phyloP scores from a whole-genome alignment of 2,329 filamentous ascomycete species.

The Fusarium euwallaceae region DNA sequence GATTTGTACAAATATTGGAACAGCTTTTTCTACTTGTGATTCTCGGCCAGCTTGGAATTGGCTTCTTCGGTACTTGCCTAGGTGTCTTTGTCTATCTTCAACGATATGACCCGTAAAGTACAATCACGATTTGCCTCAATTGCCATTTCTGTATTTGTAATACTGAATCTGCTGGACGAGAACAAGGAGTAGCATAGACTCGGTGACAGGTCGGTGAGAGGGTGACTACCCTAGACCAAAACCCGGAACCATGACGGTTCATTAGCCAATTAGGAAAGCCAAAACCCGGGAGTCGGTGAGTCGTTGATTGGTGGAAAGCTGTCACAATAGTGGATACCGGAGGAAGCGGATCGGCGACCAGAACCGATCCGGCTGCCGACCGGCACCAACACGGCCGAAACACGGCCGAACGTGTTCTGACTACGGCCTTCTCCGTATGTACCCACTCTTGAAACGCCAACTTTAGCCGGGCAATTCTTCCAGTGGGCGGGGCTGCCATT shows the following conservation, averaged over 20 bases:
- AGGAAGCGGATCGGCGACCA: neutral
- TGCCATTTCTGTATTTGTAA: neutral
- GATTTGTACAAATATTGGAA: accelerated
- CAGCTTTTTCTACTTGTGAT: neutral
- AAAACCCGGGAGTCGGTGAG: neutral
- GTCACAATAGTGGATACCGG: neutral
- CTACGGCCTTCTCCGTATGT: neutral
- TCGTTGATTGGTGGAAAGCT: neutral
- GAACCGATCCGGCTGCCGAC: neutral
- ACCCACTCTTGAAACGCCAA: neutral
- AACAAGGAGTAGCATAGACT: neutral
- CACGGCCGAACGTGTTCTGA: neutral
- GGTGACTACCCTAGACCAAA: neutral
- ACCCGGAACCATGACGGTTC: neutral
- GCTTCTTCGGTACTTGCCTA: neutral
- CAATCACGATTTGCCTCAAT: neutral
- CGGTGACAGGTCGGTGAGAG: neutral
- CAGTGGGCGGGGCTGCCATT: neutral
- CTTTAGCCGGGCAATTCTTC: neutral
- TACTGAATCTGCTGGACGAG: neutral
- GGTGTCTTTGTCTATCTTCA: neutral
- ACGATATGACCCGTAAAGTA: neutral
- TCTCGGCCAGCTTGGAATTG: neutral
- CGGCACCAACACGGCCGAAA: neutral
- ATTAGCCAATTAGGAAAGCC: neutral